Conservation (phyloP, 495 filamentous ascomycete species). For the Hyaloscypha variabilis region DNA sequence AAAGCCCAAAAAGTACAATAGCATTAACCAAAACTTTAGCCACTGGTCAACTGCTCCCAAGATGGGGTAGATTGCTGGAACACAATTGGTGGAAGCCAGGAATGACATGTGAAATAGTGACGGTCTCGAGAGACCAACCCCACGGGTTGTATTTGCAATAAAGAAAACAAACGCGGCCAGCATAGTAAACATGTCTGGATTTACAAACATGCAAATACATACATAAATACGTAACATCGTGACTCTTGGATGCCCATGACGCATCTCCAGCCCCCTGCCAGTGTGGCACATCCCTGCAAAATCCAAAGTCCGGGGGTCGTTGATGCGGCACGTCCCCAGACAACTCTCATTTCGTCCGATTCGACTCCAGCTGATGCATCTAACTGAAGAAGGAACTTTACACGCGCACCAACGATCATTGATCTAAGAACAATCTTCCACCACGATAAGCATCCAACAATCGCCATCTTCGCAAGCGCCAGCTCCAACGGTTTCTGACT, state of each 20-base stretch:
- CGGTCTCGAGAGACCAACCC: background rate
- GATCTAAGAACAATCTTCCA: background rate
- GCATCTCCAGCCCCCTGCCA: background rate
- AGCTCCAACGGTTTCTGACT: background rate
- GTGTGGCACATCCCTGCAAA: background rate
- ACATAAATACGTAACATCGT: background rate
- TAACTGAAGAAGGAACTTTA: background rate
- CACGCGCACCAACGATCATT: background rate
- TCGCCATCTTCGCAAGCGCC: background rate
- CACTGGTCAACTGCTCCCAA: conserved; percentile 25
- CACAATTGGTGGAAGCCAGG: background rate
- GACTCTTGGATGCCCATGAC: background rate
- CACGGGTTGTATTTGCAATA: background rate
- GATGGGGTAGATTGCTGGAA: background rate
- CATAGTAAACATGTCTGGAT: background rate
- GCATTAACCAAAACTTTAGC: conserved; percentile 9
- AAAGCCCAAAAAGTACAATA: no score
- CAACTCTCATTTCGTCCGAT: conserved; percentile 7
- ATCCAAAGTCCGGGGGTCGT: background rate
- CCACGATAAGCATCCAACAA: background rate
- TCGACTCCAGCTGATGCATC: conserved; percentile 1
- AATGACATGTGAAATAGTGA: background rate
- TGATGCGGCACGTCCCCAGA: background rate
- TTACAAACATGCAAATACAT: background rate
- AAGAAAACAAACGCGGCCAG: background rate